These are phyloP conservation scores for Gymnopilus dilepis DNA, from an alignment of 768 basidiomycete genomes.

Conservation along the genomic window DNA sequence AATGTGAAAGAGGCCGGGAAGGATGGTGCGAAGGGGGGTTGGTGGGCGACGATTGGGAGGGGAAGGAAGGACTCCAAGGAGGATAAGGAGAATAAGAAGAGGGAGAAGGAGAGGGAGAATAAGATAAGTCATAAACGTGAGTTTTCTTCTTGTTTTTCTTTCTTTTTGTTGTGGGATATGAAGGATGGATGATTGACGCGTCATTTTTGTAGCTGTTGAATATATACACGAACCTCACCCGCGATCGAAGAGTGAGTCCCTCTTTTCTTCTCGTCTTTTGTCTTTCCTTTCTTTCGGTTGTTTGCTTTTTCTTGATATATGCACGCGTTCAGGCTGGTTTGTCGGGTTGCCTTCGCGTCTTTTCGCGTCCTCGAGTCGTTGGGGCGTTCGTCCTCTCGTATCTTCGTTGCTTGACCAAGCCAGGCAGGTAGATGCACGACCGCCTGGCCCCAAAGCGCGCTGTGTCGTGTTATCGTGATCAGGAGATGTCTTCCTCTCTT, in stretches of 20 bases:
- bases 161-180: background rate
- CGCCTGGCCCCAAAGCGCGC: too few species aligned
- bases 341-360: too few species aligned
- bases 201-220: constrained; percentile 25
- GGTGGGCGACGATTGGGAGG: constrained; percentile 79
- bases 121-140: constrained; percentile 49
- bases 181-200: background rate
- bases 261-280: background rate
- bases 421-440: too few species aligned
- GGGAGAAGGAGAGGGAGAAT: constrained; percentile 39
- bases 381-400: too few species aligned
- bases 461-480: too few species aligned
- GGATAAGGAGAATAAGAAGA: constrained; percentile 31
- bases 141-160: constrained; percentile 28
- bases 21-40: constrained; percentile 65
- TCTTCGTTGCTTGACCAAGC: too few species aligned
- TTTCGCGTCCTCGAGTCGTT: too few species aligned
- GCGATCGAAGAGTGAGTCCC: constrained; percentile 45
- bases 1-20: constrained; percentile 38
- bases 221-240: constrained; percentile 33
- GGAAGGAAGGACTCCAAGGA: constrained; percentile 69
- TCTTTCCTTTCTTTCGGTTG: constrained; percentile 2
- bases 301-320: constrained; percentile 2
- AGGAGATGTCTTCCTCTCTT: too few species aligned
- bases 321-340: too few species aligned